A percentile compares a stretch with the other conserved stretches of the same genome.
These are phyloP conservation scores for Camellia oleifera DNA, from an alignment of 179 eudicot genomes.

Conservation along the genomic window DNA sequence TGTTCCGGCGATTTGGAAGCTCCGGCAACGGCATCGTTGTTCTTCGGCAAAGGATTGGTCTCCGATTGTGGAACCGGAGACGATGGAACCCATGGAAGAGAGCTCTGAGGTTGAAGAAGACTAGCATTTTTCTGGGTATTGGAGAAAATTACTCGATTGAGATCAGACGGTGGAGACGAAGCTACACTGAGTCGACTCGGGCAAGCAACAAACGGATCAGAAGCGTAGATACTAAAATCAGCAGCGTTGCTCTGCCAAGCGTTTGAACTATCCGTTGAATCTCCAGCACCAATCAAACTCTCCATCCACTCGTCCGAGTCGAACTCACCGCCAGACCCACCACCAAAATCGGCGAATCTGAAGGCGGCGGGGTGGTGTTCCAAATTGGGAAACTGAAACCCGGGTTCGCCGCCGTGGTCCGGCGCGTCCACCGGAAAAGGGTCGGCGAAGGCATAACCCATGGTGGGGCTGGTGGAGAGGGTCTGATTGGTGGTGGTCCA, in stretches of 20 bases:
- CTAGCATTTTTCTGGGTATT: constrained; percentile 34
- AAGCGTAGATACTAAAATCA: constrained; percentile 37
- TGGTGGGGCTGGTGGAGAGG: constrained; percentile 27
- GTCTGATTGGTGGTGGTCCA: constrained; percentile 36
- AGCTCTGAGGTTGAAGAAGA: constrained; percentile 5
- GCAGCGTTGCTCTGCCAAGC: constrained; percentile 47
- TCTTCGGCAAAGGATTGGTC: not conserved
- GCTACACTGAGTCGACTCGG: constrained; percentile 40
- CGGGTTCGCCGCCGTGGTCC: constrained; percentile 37
- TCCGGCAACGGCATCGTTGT: constrained; percentile 20
- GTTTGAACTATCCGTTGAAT: constrained; percentile 37
- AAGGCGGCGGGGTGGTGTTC: constrained; percentile 47
- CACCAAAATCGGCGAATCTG: constrained; percentile 53
- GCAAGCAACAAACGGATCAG: constrained; percentile 54
- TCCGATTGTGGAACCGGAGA: constrained; percentile 23
- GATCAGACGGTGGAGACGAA: constrained; percentile 53
- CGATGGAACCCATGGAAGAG: constrained; percentile 27
- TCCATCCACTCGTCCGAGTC: constrained; percentile 98
- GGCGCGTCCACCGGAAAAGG: constrained; percentile 45
- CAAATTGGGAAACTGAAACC: constrained; percentile 48
- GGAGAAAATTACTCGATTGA: constrained; percentile 43
- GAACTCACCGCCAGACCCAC: constrained; percentile 45
- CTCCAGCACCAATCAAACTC: constrained; percentile 58
- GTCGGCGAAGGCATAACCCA: constrained; percentile 44
- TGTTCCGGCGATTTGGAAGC: constrained; percentile 32